These are phyloP conservation scores for Mortierella sp. DNA, from an alignment of 371 early-diverging fungal genomes.

Conservation along the genomic window DNA sequence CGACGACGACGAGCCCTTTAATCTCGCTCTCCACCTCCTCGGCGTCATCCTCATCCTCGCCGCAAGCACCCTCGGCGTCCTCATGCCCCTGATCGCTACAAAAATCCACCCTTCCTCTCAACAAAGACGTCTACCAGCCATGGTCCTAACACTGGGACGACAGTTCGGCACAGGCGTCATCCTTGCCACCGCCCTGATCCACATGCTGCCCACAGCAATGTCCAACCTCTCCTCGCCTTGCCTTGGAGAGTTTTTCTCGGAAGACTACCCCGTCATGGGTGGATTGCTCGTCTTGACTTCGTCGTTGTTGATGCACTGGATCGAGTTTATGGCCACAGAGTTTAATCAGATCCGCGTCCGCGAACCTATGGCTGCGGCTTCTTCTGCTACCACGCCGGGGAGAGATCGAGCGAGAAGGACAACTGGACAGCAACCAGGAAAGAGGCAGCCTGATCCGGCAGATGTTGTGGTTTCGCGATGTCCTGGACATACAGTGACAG, in stretches of 20 bases:
- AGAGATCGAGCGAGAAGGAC: not conserved
- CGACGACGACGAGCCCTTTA: slow-evolving; percentile 30
- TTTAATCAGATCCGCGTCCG: slow-evolving; percentile 18
- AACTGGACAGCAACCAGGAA: slow-evolving; percentile 12
- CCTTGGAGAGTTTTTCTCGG: slow-evolving; percentile 50
- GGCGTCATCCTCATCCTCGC: slow-evolving; percentile 68
- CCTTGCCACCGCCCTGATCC: slow-evolving; percentile 84
- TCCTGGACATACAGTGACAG: slow-evolving; percentile 24
- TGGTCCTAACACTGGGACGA: slow-evolving; percentile 56
- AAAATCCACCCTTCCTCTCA: slow-evolving; percentile 3
- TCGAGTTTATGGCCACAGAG: slow-evolving; percentile 55
- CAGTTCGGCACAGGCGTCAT: slow-evolving; percentile 86
- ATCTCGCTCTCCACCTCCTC: slow-evolving; percentile 65
- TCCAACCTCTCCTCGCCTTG: slow-evolving; percentile 60
- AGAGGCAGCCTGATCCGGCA: not conserved
- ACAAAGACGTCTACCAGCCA: not conserved
- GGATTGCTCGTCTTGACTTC: slow-evolving; percentile 66
- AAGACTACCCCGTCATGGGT: slow-evolving; percentile 61
- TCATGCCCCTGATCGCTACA: slow-evolving; percentile 31
- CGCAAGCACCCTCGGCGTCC: slow-evolving; percentile 59
- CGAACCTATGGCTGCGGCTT: slow-evolving; percentile 5
- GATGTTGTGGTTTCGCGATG: slow-evolving; percentile 18
- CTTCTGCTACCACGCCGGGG: not conserved
- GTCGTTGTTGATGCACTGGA: slow-evolving; percentile 59
- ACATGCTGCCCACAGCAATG: slow-evolving; percentile 67